A percentile compares a stretch with the other conserved stretches of the same genome.
Evolutionary conservation across 345 rosid species (phyloP).

Genomic region (Euphorbia tirucalli): DNA sequence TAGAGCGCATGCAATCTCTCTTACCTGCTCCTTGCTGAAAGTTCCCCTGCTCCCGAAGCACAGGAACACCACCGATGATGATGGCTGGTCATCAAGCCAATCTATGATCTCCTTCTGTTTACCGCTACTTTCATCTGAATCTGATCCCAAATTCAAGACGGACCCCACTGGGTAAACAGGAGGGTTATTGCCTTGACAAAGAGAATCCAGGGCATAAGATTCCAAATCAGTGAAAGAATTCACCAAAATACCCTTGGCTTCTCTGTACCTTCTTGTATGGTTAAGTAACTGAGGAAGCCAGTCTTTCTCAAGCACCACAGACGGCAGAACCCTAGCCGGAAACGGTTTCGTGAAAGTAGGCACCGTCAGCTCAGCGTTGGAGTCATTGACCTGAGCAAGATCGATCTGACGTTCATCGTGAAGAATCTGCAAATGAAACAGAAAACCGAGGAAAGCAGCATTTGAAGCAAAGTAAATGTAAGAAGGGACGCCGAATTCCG

Average conservation of each 20-base stretch:
- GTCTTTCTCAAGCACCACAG: not conserved
- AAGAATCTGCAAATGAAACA: constrained; percentile 1
- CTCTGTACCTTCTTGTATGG: not conserved
- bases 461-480: constrained; percentile 18
- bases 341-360: constrained; percentile 1
- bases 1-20: not conserved
- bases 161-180: constrained; percentile 10
- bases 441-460: constrained; percentile 16
- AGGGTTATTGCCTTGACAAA: not conserved
- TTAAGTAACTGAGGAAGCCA: not conserved
- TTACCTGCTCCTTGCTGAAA: not conserved
- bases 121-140: not conserved
- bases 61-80: not conserved
- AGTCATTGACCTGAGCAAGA: constrained; percentile 8
- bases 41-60: not conserved
- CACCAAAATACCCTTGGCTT: constrained; percentile 2
- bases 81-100: not conserved
- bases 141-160: not conserved
- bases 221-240: not conserved
- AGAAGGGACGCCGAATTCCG: constrained; percentile 19
- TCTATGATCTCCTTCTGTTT: no score
- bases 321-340: not conserved
- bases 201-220: not conserved
- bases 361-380: not conserved
- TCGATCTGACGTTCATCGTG: constrained; percentile 4